Evolutionary conservation across 257 asterid genomes (phyloP).

Genomic region (Gentiana straminea): DNA sequence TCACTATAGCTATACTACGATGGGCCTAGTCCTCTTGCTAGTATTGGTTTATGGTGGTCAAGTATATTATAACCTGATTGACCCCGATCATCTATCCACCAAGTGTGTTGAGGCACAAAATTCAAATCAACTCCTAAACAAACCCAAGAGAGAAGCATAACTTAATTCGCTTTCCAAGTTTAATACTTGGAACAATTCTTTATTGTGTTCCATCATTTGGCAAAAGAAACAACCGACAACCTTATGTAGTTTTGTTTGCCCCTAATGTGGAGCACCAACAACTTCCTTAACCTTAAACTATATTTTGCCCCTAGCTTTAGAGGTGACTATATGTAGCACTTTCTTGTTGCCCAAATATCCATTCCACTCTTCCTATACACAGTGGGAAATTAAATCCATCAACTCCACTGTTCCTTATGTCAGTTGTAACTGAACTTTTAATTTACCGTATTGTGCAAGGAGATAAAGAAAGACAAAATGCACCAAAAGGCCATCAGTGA

Average conservation of each 20-base stretch:
- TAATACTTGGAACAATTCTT: neutral
- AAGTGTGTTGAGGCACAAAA: neutral
- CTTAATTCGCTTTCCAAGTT: neutral
- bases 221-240: neutral
- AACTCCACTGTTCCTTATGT: neutral
- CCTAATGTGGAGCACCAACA: neutral
- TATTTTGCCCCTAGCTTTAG: neutral
- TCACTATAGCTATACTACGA: no score
- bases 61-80: no score
- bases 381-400: neutral
- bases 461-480: neutral
- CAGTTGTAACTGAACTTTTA: neutral
- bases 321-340: conserved; percentile 3
- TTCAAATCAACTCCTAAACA: neutral
- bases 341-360: neutral
- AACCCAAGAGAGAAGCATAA: neutral
- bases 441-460: neutral
- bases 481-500: neutral
- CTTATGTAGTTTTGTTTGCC: neutral
- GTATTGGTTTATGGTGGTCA: no score
- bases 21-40: no score
- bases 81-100: neutral
- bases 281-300: no score
- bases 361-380: conserved; percentile 4
- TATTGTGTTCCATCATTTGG: neutral